phyloP scores from a whole-genome alignment of 2,329 filamentous ascomycete species.

The Leptoxyphium fumago region DNA sequence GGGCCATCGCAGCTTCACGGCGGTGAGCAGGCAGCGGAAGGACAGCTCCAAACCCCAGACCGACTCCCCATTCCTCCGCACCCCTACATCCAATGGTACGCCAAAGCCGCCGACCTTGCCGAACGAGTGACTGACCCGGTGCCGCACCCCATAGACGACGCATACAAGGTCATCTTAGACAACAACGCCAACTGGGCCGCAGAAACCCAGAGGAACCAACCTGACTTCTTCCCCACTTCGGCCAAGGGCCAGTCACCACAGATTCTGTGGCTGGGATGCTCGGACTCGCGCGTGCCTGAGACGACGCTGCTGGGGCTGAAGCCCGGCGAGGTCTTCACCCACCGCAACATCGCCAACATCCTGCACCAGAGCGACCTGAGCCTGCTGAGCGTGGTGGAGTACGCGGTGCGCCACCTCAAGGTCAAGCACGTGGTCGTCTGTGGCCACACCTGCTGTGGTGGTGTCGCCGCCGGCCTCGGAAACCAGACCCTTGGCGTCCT shows the following conservation, averaged over 20 bases:
- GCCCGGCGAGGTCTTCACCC: slow-evolving; percentile 75
- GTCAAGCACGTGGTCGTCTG: slow-evolving; percentile 49
- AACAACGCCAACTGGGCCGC: slow-evolving; percentile 55
- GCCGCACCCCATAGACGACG: neutral
- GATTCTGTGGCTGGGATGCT: slow-evolving; percentile 74
- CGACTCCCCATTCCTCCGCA: neutral
- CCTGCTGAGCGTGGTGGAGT: slow-evolving; percentile 62
- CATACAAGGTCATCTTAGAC: neutral
- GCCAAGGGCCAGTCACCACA: slow-evolving; percentile 51
- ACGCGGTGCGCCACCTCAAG: slow-evolving; percentile 56
- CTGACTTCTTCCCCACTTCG: slow-evolving; percentile 54
- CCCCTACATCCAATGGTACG: neutral
- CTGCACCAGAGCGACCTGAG: slow-evolving; percentile 61
- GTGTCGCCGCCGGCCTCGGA: slow-evolving; percentile 39
- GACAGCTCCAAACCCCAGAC: neutral
- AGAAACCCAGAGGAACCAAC: slow-evolving; percentile 49
- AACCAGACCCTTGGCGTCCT: slow-evolving; percentile 43
- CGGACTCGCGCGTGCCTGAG: slow-evolving; percentile 72
- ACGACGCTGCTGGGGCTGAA: slow-evolving; percentile 65
- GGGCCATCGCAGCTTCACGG: neutral
- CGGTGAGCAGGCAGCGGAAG: neutral
- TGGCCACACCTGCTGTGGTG: slow-evolving; percentile 47
- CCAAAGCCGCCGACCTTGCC: neutral
- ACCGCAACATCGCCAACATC: slow-evolving; percentile 84
- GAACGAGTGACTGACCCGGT: neutral